A percentile compares a stretch with the other conserved stretches of the same genome.
These are phyloP conservation scores for Boletus fagicola DNA, from an alignment of 768 basidiomycete genomes.

Conservation along the genomic window DNA sequence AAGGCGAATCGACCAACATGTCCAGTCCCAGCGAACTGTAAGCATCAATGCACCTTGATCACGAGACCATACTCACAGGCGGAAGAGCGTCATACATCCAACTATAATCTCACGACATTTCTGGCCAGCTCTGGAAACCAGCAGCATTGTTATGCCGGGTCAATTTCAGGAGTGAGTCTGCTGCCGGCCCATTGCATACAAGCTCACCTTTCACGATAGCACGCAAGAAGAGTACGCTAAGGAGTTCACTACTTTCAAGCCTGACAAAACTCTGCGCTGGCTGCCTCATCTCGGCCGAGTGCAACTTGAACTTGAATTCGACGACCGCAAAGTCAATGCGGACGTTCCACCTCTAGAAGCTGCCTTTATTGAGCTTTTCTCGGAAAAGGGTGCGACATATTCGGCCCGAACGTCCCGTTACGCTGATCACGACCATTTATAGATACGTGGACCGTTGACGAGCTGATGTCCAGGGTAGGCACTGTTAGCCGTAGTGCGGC, in stretches of 20 bases:
- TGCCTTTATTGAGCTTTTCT: constrained; percentile 85
- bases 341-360: constrained; percentile 89
- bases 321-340: constrained; percentile 72
- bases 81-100: constrained; percentile 74
- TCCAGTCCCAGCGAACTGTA: constrained; percentile 72
- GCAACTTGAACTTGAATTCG: constrained; percentile 73
- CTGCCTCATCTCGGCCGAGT: constrained; percentile 87
- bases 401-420: not conserved
- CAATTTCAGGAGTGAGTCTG: constrained; percentile 71
- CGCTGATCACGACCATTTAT: not conserved
- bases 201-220: constrained; percentile 37
- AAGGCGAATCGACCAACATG: constrained; percentile 80
- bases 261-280: constrained; percentile 90
- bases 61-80: constrained; percentile 2
- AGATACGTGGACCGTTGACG: constrained; percentile 73
- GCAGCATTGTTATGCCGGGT: constrained; percentile 76
- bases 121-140: constrained; percentile 85
- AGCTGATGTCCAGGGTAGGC: constrained; percentile 62
- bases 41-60: constrained; percentile 21
- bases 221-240: constrained; percentile 73
- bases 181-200: not conserved
- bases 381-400: constrained; percentile 51
- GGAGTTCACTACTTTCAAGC: constrained; percentile 81
- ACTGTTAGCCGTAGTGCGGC: constrained; percentile 61
- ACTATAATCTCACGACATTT: constrained; percentile 92